A percentile compares a stretch with the other conserved stretches of the same genome.
Evolutionary conservation across 768 basidiomycete species (phyloP).

Genomic region (Leccinum pellstonianum): DNA sequence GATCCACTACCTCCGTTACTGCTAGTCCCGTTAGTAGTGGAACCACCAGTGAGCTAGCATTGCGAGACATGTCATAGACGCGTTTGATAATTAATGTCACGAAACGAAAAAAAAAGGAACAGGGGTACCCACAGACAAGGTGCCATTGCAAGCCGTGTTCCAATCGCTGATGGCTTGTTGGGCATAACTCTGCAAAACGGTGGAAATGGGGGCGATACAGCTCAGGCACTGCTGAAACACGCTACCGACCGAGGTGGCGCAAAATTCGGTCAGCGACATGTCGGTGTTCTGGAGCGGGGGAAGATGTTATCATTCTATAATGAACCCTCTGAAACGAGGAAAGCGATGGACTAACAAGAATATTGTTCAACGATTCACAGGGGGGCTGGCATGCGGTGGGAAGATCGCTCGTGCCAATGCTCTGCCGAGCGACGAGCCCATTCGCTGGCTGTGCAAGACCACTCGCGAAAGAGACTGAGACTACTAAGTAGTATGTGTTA

Average conservation of each 20-base stretch:
- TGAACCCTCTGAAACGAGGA: background rate
- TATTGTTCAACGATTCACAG: slow-evolving; percentile 20
- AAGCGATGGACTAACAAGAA: slow-evolving; percentile 15
- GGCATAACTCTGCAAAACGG: slow-evolving; percentile 4
- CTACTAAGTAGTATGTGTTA: background rate
- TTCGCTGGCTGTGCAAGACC: slow-evolving; percentile 1
- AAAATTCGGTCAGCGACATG: slow-evolving; percentile 8
- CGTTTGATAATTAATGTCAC: background rate
- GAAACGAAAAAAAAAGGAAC: too few relatives aligned
- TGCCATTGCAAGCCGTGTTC: slow-evolving; percentile 18
- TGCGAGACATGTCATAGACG: background rate
- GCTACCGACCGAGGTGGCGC: slow-evolving; percentile 11
- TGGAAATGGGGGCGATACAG: slow-evolving; percentile 13
- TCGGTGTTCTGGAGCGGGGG: slow-evolving; percentile 12
- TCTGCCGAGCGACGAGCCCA: slow-evolving; percentile 24
- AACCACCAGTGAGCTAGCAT: slow-evolving; percentile 9
- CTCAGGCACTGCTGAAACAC: slow-evolving; percentile 20
- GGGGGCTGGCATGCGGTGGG: slow-evolving; percentile 22
- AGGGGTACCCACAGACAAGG: slow-evolving; percentile 18
- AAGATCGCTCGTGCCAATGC: slow-evolving; percentile 2
- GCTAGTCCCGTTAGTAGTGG: slow-evolving; percentile 5
- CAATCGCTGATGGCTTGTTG: slow-evolving; percentile 12
- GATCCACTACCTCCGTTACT: background rate
- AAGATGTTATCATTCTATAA: background rate
- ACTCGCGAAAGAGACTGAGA: background rate